phyloP scores from a whole-genome alignment of 495 filamentous ascomycete genomes.

The Filosporella fistucella region DNA sequence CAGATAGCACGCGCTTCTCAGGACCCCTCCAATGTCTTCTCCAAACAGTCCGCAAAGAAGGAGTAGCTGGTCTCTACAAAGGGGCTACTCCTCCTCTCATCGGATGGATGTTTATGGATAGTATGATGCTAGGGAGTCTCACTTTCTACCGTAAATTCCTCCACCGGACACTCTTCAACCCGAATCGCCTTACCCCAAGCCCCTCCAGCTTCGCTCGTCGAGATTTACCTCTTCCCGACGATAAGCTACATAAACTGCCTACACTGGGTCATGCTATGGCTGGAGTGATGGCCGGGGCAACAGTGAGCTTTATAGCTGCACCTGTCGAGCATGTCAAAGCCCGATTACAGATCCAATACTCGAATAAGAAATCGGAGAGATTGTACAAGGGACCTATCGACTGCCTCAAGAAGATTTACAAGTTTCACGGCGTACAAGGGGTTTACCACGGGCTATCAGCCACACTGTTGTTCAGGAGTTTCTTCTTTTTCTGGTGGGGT shows the following conservation, averaged over 20 bases:
- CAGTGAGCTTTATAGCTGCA: constrained; percentile 87
- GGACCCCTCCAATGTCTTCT: constrained; percentile 85
- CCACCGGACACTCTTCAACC: constrained; percentile 71
- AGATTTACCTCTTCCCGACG: constrained; percentile 14
- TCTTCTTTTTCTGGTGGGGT: constrained; percentile 98
- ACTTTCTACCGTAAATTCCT: constrained; percentile 83
- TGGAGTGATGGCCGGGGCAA: constrained; percentile 80
- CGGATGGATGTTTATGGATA: constrained; percentile 99
- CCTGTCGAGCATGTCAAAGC: constrained; percentile 97
- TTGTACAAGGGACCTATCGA: constrained; percentile 86
- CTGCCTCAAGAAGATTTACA: constrained; percentile 64
- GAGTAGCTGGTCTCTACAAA: constrained; percentile 78
- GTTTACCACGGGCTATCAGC: constrained; percentile 81
- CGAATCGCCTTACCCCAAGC: constrained; percentile 33
- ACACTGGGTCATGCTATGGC: constrained; percentile 80
- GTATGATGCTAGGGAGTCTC: constrained; percentile 87
- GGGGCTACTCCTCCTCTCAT: constrained; percentile 85
- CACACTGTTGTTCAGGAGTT: constrained; percentile 82
- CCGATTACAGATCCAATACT: constrained; percentile 87
- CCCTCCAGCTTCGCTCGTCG: constrained; percentile 11
- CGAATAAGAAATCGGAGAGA: constrained; percentile 64
- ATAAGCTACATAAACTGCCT: constrained; percentile 51
- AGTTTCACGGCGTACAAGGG: constrained; percentile 66
- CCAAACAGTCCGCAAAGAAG: constrained; percentile 77
- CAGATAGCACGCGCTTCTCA: constrained; percentile 65